A percentile compares a stretch with the other conserved stretches of the same genome.
Evolutionary conservation across 441 rosid species (phyloP).

Genomic region (Arabidopsis lyrata): DNA sequence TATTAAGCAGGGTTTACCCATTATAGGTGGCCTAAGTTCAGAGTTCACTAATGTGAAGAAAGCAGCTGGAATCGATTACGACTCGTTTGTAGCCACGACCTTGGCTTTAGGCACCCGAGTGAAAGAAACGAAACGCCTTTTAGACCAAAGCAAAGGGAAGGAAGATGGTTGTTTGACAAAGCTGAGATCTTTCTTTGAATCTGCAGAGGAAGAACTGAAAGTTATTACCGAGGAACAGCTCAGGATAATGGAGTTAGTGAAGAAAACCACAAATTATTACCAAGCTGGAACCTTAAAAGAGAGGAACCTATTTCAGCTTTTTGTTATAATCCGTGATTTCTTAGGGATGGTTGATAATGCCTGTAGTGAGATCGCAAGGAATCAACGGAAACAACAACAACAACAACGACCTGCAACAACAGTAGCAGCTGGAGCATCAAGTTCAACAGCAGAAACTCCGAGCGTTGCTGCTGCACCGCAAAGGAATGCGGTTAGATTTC

Average conservation of each 20-base stretch:
- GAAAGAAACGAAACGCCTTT: slow-evolving; percentile 54
- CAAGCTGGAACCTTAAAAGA: slow-evolving; percentile 74
- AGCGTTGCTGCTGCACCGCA: slow-evolving; percentile 42
- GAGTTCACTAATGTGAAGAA: slow-evolving; percentile 84
- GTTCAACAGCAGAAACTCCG: slow-evolving; percentile 44
- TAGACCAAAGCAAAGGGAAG: slow-evolving; percentile 51
- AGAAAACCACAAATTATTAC: slow-evolving; percentile 79
- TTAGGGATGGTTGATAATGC: slow-evolving; percentile 80
- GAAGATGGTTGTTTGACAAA: slow-evolving; percentile 61
- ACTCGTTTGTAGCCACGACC: slow-evolving; percentile 55
- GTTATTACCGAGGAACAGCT: slow-evolving; percentile 56
- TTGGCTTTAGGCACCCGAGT: slow-evolving; percentile 54
- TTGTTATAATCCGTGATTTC: slow-evolving; percentile 78
- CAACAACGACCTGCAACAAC: slow-evolving; percentile 45
- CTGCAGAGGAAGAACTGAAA: slow-evolving; percentile 67
- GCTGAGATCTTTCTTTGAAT: slow-evolving; percentile 65
- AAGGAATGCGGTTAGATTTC: slow-evolving; percentile 63
- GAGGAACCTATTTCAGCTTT: slow-evolving; percentile 63
- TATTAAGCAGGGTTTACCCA: slow-evolving; percentile 73
- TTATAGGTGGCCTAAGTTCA: slow-evolving; percentile 77
- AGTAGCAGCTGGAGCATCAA: slow-evolving; percentile 38
- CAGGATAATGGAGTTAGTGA: slow-evolving; percentile 67
- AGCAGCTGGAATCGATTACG: slow-evolving; percentile 74
- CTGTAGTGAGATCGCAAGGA: slow-evolving; percentile 73
- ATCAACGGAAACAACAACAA: slow-evolving; percentile 54